Evolutionary conservation across 148 eudicot genomes (phyloP).

Genomic region (Suaeda aralocaspica): DNA sequence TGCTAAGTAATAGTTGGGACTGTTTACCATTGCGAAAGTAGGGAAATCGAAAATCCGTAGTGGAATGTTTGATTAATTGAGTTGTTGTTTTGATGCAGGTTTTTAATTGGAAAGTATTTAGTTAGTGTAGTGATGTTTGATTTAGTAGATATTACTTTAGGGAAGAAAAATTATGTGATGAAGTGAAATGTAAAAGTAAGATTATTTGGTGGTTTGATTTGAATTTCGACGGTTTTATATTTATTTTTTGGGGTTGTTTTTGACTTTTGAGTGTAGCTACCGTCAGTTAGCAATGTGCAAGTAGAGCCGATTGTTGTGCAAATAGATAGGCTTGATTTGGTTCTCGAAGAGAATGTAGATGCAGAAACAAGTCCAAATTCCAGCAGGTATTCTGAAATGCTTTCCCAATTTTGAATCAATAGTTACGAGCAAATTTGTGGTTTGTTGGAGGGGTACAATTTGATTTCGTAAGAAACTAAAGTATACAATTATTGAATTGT

Average conservation of each 20-base stretch:
- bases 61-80: background rate
- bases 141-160: no score
- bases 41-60: no score
- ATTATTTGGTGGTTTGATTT: background rate
- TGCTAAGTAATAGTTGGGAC: no score
- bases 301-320: conserved; percentile 89
- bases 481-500: background rate
- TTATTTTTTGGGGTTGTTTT: conserved; percentile 9
- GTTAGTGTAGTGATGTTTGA: background rate
- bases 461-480: background rate
- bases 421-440: background rate
- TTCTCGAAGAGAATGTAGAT: conserved; percentile 88
- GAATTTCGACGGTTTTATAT: background rate
- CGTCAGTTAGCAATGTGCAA: conserved; percentile 87
- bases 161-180: background rate
- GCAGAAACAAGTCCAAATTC: conserved; percentile 47
- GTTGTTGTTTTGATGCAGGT: background rate
- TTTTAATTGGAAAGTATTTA: background rate
- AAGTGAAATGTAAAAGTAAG: background rate
- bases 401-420: background rate
- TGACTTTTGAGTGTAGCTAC: conserved; percentile 70
- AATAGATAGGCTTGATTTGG: conserved; percentile 91
- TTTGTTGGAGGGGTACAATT: background rate
- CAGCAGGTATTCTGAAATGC: conserved; percentile 47
- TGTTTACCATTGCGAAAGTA: no score